These are phyloP conservation scores for Musa schizocarpa DNA, from an alignment of 176 grass and related monocot genomes.

Conservation along the genomic window DNA sequence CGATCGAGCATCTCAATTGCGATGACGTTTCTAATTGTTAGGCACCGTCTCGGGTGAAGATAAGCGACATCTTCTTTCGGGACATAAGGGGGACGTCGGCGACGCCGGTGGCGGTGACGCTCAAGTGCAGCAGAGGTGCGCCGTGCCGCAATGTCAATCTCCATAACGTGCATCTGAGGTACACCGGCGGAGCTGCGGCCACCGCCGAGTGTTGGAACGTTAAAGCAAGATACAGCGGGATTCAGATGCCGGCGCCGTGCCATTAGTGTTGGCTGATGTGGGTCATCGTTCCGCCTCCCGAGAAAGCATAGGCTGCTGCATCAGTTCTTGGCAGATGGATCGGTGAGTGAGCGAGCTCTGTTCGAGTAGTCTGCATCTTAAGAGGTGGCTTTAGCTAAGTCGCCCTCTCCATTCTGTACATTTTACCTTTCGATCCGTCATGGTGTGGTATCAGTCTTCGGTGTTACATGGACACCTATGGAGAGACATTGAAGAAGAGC, in stretches of 20 bases:
- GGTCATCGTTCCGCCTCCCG: not conserved
- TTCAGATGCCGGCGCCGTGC: slow-evolving; percentile 46
- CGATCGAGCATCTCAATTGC: not conserved
- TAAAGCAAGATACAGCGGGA: slow-evolving; percentile 33
- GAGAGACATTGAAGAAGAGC: too few species aligned
- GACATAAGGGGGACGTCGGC: slow-evolving; percentile 44
- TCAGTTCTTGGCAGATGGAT: too few species aligned
- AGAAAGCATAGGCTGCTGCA: too few species aligned
- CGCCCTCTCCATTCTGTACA: too few species aligned
- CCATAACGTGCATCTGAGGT: slow-evolving; percentile 37
- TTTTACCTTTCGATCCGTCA: too few species aligned
- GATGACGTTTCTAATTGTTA: not conserved
- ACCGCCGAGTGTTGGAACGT: slow-evolving; percentile 34
- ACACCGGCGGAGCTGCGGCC: slow-evolving; percentile 6
- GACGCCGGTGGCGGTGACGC: slow-evolving; percentile 36
- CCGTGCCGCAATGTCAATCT: slow-evolving; percentile 52
- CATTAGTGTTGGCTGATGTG: not conserved
- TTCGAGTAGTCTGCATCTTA: too few species aligned
- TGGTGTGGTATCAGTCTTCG: too few species aligned
- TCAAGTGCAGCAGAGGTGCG: slow-evolving; percentile 41
- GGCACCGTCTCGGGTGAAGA: slow-evolving; percentile 36
- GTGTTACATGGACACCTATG: too few species aligned
- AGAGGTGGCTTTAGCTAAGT: too few species aligned
- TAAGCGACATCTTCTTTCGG: slow-evolving; percentile 45
- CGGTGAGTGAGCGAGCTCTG: too few species aligned